Evolutionary conservation across 768 basidiomycete genomes (phyloP), one percentile per base, ranked within the genome.

Genomic region (Coprinellus aureogranulatus): DNA sequence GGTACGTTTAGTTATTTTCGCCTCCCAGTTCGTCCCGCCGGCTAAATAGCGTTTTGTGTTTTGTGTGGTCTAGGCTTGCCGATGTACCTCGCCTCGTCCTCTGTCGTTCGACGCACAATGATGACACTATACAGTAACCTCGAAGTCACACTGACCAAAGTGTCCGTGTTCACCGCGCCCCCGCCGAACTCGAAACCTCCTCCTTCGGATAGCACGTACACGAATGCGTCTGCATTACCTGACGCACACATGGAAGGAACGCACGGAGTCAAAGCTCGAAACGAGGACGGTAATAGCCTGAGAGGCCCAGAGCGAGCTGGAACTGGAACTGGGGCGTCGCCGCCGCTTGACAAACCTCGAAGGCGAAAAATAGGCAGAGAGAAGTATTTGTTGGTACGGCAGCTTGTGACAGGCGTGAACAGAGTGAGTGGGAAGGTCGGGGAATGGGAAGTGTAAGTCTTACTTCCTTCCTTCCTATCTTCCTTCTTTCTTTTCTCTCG

Each of bases 401-500:
- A 87, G 37, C 71, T 69, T 47, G 85, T 90, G 5, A 68, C 71
- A 10, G 90, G 90, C 0, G 75, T 71, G 1, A 80, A 81, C 2
- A 79, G 90, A 16, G 83, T 92, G 31, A 88, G 85, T 53, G 83
- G 86, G 16, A 76, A 78, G 11, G 66, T 59, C 0, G 79, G 79
- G n/a, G 82, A 89, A 67, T 92, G 90, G 90, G 81, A 87, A 59
- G 81, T 90, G 88, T 89, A 65, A 59, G 89, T 78, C 58, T 14
- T 54, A 44, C 48, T 30, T 18, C 41, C 14, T 37, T 34, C 45
- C 26, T 49, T 58, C 52, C 11, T 59, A 57, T 27, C 22, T 44
- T 44, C 8, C 41, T 44, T 44, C 16, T 22, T 44, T 44, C 14
- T n/a, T 44, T 44, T 6, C 41, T 18, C 41, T n/a, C 20, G n/a